phyloP scores from a whole-genome alignment of 129 eudicot species.

The Smallanthus sonchifolius region DNA sequence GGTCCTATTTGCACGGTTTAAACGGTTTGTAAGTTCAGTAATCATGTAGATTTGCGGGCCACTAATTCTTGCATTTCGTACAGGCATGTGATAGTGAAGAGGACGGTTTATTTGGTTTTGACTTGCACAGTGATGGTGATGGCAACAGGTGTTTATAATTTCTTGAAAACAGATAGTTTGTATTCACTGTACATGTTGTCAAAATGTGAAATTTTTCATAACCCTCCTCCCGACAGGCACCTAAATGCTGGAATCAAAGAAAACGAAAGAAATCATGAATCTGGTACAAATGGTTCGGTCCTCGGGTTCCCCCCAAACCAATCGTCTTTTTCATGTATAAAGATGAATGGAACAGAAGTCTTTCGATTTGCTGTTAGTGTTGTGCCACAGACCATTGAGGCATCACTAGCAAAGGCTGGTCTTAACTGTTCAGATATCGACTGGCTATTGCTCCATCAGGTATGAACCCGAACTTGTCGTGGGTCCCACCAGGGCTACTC shows the following conservation, averaged over 20 bases:
- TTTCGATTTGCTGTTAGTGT: conserved; percentile 78
- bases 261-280: conserved; percentile 31
- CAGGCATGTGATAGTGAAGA: conserved; percentile 80
- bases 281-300: conserved; percentile 60
- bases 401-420: conserved; percentile 78
- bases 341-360: conserved; percentile 90
- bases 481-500: not conserved
- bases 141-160: conserved; percentile 47
- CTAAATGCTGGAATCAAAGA: conserved; percentile 54
- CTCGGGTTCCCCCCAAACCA: conserved; percentile 53
- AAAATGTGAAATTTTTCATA: not conserved
- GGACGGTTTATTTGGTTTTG: conserved; percentile 85
- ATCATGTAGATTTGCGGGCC: not conserved
- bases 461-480: conserved; percentile 14
- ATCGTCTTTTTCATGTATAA: conserved; percentile 56
- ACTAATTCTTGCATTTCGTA: conserved; percentile 15
- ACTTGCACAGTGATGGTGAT: conserved; percentile 90
- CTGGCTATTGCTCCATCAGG: conserved; percentile 97
- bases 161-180: not conserved
- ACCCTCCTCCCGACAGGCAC: conserved; percentile 44
- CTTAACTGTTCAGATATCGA: conserved; percentile 58
- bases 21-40: not conserved
- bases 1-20: not conserved
- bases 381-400: conserved; percentile 79
- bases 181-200: not conserved